Percentiles rank a stretch among this genome's conserved stretches.
Evolutionary conservation across 164 flowering plant species (phyloP).

Genomic region (Annona cherimola): DNA sequence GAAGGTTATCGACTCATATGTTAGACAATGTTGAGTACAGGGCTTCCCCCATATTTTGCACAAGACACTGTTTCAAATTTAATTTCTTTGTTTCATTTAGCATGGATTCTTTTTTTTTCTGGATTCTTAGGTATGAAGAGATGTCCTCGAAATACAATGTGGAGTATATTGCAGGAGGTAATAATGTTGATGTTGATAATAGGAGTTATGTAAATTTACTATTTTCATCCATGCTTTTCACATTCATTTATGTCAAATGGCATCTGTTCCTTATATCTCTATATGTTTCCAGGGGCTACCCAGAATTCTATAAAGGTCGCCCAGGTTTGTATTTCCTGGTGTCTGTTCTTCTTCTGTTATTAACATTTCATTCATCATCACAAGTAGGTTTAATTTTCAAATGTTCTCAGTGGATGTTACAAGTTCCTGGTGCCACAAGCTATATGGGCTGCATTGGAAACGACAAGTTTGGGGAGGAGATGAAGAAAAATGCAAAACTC

Average conservation of each 20-base stretch:
- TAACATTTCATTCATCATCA: background rate
- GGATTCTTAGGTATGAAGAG: conserved; percentile 59
- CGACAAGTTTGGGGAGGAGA: conserved; percentile 95
- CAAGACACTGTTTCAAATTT: background rate
- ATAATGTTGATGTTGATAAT: background rate
- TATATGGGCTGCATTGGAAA: conserved; percentile 93
- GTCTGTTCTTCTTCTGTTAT: background rate
- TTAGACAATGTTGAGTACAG: no score
- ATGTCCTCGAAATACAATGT: conserved; percentile 47
- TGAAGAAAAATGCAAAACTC: conserved; percentile 61
- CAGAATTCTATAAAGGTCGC: conserved; percentile 94
- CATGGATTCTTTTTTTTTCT: conserved; percentile 10
- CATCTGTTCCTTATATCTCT: conserved; percentile 8
- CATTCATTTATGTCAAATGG: background rate
- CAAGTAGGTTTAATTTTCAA: conserved; percentile 3
- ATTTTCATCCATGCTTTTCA: background rate
- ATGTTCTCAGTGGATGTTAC: conserved; percentile 89
- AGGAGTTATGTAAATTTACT: background rate
- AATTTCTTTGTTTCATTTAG: background rate
- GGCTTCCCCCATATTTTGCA: no score
- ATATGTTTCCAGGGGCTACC: conserved; percentile 66
- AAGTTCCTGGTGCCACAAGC: conserved; percentile 87
- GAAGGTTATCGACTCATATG: no score
- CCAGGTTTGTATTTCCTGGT: conserved; percentile 44
- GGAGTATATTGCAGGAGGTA: conserved; percentile 90